Conservation (phyloP, 1,139 yeast genomes). For the Meyerozyma athensensis region DNA sequence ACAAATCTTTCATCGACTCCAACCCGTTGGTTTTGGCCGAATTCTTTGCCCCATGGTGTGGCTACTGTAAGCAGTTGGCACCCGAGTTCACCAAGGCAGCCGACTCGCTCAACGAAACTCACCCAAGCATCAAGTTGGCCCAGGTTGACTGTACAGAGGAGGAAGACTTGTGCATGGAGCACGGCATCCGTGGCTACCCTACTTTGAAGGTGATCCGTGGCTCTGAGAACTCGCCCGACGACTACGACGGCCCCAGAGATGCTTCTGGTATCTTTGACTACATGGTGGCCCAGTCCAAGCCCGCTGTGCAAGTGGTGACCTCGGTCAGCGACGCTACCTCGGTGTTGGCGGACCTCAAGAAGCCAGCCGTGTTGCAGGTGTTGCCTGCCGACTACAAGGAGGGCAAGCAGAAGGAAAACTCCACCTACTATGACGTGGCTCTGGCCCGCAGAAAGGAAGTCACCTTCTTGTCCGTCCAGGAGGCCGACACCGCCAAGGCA, state of each 20-base stretch:
- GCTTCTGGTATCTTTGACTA: slow-evolving; percentile 71
- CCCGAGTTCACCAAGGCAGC: slow-evolving; percentile 92
- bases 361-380: slow-evolving; percentile 54
- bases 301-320: slow-evolving; percentile 60
- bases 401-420: neutral
- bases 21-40: slow-evolving; percentile 87
- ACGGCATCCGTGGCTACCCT: slow-evolving; percentile 86
- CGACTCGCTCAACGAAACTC: slow-evolving; percentile 55
- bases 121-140: slow-evolving; percentile 66
- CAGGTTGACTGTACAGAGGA: slow-evolving; percentile 93
- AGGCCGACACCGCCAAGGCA: slow-evolving; percentile 25
- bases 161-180: slow-evolving; percentile 69
- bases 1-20: slow-evolving; percentile 58
- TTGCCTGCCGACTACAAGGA: slow-evolving; percentile 22
- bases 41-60: slow-evolving; percentile 99
- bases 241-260: slow-evolving; percentile 81
- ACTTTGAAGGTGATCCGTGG: slow-evolving; percentile 76
- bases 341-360: slow-evolving; percentile 40
- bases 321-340: slow-evolving; percentile 47
- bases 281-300: slow-evolving; percentile 80
- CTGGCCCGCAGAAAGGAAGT: slow-evolving; percentile 34
- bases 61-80: slow-evolving; percentile 92
- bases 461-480: slow-evolving; percentile 55
- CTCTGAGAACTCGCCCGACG: slow-evolving; percentile 37
- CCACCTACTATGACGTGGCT: slow-evolving; percentile 13